Base-by-base conservation (phyloP, 192 early-diverging fungal species). In the Funneliformis mosseae region DNA sequence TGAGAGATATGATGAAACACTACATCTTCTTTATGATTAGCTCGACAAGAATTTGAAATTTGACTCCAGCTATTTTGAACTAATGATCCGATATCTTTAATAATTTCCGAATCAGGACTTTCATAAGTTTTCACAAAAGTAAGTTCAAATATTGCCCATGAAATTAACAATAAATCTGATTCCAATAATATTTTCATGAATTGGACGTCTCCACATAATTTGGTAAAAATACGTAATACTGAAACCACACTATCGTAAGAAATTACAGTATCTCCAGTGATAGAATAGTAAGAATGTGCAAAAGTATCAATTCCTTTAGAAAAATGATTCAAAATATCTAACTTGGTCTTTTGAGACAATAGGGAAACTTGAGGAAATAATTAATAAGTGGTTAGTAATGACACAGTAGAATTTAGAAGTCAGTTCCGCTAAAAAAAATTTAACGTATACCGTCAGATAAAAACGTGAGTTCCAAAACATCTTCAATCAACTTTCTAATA, bases 161-260 rank as follows among this genome's bases (percentile, higher is more conserved):
- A 45, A 8, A 48, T 62, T 69, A 27, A 48, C 10, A 55, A 11
- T 33, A 55, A n/a, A 33, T 79, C 25, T 9, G 67, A 79, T 21
- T 69, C 42, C 23, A 79, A 69, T 16, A 79, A 69, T 50, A 67
- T 69, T 55, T 79, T 48, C 16, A 69, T 38, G 38, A 69, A 79
- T 48, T 79, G 33, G 11, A 18, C 42, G 33, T 43, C 21, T 21
- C 27, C 8, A 10, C 39, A 66, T 46, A 79, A 38, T 48, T 66
- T 69, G 10, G 23, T n/a, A 10, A 66, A 79, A 14, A 79, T 79
- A 11, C 28, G 77, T 43, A 79, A 43, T 38, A 66, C n/a, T 7
- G 63, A 79, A 21, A 69, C 21, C 14, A 50, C 23, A 50, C 39
- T 12, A 14, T 66, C 63, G 11, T 79, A 25, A 16, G 48, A 46